Evolutionary conservation across 768 basidiomycete genomes (phyloP).

Genomic region (Tulasnella sp.): DNA sequence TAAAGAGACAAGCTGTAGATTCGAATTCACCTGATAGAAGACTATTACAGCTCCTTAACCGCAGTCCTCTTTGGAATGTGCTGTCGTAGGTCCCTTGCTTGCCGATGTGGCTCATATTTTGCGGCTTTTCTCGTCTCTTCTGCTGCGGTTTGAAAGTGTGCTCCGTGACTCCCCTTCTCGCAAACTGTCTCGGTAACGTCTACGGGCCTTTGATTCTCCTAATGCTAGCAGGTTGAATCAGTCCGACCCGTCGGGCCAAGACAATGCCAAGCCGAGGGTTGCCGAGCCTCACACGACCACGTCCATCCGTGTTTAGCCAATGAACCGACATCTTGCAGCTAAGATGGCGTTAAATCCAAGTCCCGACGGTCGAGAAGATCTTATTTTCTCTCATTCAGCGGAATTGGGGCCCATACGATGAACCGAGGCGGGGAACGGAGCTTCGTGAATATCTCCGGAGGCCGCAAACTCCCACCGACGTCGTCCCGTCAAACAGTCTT

Average conservation of each 20-base stretch:
- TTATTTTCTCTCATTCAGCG: not conserved
- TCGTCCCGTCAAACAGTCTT: not conserved
- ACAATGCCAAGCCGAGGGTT: not conserved
- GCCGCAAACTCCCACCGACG: not conserved
- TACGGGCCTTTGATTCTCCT: too few species aligned
- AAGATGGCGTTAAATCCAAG: not conserved
- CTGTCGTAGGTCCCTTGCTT: too few species aligned
- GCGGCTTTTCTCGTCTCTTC: too few species aligned
- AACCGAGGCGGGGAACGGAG: not conserved
- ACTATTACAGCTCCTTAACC: too few species aligned
- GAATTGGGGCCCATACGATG: not conserved
- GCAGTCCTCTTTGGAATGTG: too few species aligned
- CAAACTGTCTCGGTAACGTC: too few species aligned
- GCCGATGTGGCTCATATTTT: too few species aligned
- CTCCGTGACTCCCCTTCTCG: too few species aligned
- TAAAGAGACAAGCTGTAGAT: too few species aligned
- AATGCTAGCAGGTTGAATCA: not conserved
- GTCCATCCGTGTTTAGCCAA: not conserved
- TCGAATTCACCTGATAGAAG: too few species aligned
- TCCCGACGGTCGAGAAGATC: not conserved
- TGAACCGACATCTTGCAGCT: not conserved
- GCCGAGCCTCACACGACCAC: not conserved
- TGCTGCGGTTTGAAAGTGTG: too few species aligned
- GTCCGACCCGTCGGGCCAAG: not conserved
- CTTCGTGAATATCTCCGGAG: not conserved